Base-by-base conservation (phyloP, 2,329 filamentous ascomycete genomes). In the Botrytis sinoallii region DNA sequence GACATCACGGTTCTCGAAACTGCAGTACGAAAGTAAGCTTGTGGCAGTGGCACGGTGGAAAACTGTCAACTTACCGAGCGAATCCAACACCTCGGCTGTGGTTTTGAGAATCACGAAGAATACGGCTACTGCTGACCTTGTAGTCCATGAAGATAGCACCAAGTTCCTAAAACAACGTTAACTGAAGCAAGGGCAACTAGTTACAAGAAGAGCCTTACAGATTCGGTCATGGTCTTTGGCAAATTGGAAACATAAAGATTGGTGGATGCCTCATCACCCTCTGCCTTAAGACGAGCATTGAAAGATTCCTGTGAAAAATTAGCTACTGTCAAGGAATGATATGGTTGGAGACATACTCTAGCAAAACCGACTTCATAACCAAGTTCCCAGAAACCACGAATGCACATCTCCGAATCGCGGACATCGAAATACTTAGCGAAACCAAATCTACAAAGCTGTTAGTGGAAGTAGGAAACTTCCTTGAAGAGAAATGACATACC, bases 161-260 rank as follows among this genome's bases (percentile, higher is more conserved):
- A 78, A 93, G 88, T 83, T 94, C 92, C 90, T 93, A 78, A 2
- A 44, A 9, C 73, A 48, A n/a, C 75, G 67, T 76, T 74, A 79
- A 79, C 52, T 79, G 67, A 82, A 78, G 72, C 16, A 35, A 42
- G 63, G 4, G 64, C 68, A 12, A 46, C 59, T 10, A 71, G 25
- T 18, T 5, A 63, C 59, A 52, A n/a, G 10, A 18, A 10, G 32
- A 10, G 85, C 91, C 91, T 82, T 83, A 95, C 94, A 79, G 93
- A 91, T 85, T 99, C 97, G 70, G 93, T 97, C 87, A 97, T 90
- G 76, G 91, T 90, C 84, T 95, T 95, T 52, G 96, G 96, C 63
- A 99, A 88, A 83, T 98, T 99, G 42, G 97, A 99, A 76, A 98
- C 95, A 83, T 99, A 99, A 76, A 99, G 89, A 82, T 99, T 99